These are phyloP conservation scores for Apostasia ramifera DNA, from an alignment of 106 monocot genomes.

Conservation along the genomic window DNA sequence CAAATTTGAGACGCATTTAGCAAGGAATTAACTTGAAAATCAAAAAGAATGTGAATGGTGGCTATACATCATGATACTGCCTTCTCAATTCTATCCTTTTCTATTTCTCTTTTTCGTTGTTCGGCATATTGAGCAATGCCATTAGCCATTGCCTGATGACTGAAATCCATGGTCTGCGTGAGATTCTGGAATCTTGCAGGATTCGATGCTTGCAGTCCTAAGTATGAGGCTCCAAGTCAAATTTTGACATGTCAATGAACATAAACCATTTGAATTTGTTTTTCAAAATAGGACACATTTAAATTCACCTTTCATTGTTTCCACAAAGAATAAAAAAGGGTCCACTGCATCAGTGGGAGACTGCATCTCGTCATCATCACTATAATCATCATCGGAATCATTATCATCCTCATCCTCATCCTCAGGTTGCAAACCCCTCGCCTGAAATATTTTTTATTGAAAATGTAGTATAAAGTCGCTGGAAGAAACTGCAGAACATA, in stretches of 20 bases:
- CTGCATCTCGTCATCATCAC: slow-evolving; percentile 76
- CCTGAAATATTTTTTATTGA: slow-evolving; percentile 23
- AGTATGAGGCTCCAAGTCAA: background rate
- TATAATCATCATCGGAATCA: slow-evolving; percentile 76
- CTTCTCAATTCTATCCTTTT: slow-evolving; percentile 83
- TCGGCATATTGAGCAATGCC: slow-evolving; percentile 78
- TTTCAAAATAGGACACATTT: background rate
- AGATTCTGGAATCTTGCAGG: slow-evolving; percentile 69
- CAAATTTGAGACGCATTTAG: no score
- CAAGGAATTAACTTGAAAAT: no score
- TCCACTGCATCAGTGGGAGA: slow-evolving; percentile 91
- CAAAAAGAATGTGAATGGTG: background rate
- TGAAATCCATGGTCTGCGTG: slow-evolving; percentile 81
- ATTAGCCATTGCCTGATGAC: slow-evolving; percentile 66
- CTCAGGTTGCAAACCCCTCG: slow-evolving; percentile 56
- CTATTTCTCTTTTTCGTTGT: slow-evolving; percentile 56
- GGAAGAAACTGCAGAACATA: background rate
- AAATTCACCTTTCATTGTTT: slow-evolving; percentile 66
- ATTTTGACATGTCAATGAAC: background rate
- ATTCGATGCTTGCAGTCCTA: slow-evolving; percentile 71
- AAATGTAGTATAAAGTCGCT: background rate
- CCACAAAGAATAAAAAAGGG: slow-evolving; percentile 87
- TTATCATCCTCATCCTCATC: slow-evolving; percentile 74
- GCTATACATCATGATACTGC: slow-evolving; percentile 21
- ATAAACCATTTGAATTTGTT: background rate